Conservation (phyloP, 192 early-diverging fungal species). For the Podila minutissima region DNA sequence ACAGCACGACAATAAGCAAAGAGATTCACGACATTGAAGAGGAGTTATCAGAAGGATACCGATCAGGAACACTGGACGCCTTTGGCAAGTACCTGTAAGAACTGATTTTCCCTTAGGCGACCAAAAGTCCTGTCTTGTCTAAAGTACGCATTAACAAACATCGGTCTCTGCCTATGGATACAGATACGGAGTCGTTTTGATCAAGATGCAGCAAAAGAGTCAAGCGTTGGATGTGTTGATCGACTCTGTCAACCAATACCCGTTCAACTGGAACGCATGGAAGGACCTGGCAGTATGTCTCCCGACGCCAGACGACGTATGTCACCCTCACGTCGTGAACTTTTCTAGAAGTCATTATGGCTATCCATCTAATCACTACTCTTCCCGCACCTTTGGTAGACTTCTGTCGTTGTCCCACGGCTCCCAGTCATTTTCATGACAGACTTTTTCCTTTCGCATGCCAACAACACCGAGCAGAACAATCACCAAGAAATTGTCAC, state of each 20-base stretch:
- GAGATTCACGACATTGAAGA: constrained; percentile 57
- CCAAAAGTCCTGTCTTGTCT: too few relatives aligned
- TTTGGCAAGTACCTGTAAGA: constrained; percentile 77
- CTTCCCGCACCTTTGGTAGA: constrained; percentile 5
- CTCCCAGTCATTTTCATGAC: constrained; percentile 55
- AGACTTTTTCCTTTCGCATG: constrained; percentile 65
- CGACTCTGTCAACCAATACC: constrained; percentile 74
- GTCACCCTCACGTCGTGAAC: neutral
- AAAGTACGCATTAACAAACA: neutral
- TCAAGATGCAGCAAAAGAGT: constrained; percentile 45
- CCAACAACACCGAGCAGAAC: constrained; percentile 60
- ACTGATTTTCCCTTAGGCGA: too few relatives aligned
- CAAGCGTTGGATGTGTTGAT: constrained; percentile 67
- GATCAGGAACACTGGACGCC: constrained; percentile 63
- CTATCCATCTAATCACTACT: neutral
- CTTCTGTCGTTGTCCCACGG: constrained; percentile 8
- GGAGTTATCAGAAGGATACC: constrained; percentile 55
- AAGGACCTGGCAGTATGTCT: constrained; percentile 72
- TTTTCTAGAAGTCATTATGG: neutral
- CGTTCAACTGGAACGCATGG: constrained; percentile 96
- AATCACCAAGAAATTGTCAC: constrained; percentile 41
- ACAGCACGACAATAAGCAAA: constrained; percentile 54
- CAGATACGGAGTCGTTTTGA: constrained; percentile 66
- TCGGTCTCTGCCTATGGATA: neutral
- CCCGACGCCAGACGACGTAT: constrained; percentile 48